Evolutionary conservation across 495 filamentous ascomycete species (phyloP).

Genomic region (Rhypophila decipiens): DNA sequence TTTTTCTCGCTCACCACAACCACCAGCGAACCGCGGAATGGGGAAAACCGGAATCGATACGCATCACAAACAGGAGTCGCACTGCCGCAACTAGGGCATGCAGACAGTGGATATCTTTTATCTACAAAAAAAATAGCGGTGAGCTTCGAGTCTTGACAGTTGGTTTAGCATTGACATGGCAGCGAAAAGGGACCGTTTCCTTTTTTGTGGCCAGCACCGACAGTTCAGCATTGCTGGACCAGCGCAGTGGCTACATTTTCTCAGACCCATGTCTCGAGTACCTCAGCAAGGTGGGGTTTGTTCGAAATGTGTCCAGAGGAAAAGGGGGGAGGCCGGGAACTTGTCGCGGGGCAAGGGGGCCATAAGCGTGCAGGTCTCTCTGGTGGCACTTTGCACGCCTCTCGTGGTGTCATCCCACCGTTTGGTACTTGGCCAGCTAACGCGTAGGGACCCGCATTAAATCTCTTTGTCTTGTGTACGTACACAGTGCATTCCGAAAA

Average conservation of each 20-base stretch:
- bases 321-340: constrained; percentile 5
- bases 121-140: too few species aligned
- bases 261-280: constrained; percentile 11
- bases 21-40: too few species aligned
- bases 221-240: neutral
- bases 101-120: too few species aligned
- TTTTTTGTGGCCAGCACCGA: neutral
- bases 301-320: constrained; percentile 7
- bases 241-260: constrained; percentile 7
- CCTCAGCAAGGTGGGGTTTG: constrained; percentile 11
- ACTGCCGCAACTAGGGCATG: too few species aligned
- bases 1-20: neutral
- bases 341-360: constrained; percentile 17
- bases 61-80: too few species aligned
- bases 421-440: constrained; percentile 7
- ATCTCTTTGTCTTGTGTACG: constrained; percentile 7
- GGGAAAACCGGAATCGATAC: too few species aligned
- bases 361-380: constrained; percentile 2
- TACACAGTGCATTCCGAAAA: constrained; percentile 8
- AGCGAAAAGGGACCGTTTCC: neutral
- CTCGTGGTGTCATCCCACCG: neutral
- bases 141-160: too few species aligned
- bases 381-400: neutral
- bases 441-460: constrained; percentile 5
- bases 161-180: too few species aligned